Evolutionary conservation across 1,284 basidiomycete species (phyloP), one percentile per base, ranked within the genome.

Genomic region (Puccinia coronata): DNA sequence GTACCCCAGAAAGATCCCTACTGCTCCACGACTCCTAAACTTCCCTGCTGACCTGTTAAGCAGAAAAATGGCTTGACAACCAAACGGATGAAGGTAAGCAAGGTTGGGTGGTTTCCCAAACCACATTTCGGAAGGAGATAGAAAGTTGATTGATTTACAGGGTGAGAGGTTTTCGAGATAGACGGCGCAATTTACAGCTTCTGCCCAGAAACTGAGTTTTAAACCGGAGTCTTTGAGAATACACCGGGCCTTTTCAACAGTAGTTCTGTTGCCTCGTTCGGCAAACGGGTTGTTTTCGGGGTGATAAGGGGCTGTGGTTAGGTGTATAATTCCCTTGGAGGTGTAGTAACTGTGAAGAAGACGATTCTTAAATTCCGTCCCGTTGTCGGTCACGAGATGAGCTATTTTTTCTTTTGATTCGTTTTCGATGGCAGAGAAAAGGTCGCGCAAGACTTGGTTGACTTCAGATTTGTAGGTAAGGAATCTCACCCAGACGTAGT

Each of bases 241-340:
- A 65, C 61, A 65, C 6, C 34, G 28, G n/a, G 25, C 18, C 20
- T 65, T 65, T 14, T 14, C 2, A n/a, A 65, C 61, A 9, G 61
- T 65, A 20, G 61, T 65, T 2, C 61, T 2, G 61, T 65, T 65
- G 20, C 61, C 39, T 39, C 14, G 61, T n/a, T n/a, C n/a, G n/a
- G n/a, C n/a, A n/a, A n/a, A n/a, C n/a, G n/a, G n/a, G n/a, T n/a
- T n/a, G n/a, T n/a, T n/a, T n/a, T n/a, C n/a, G n/a, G n/a, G n/a
- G n/a, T n/a, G n/a, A n/a, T n/a, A n/a, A n/a, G n/a, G 61, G 20
- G 61, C 61, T 14, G 61, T 65, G 20, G 61, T 65, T 6, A 65
- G 31, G n/a, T 65, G 61, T 12, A 3, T 36, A 11, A 65, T 65
- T 12, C 61, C 61, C 16, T 65, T 65, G 6, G 61, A 65, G 20